Evolutionary conservation across 495 filamentous ascomycete species (phyloP), one percentile per base, ranked within the genome.

Genomic region (Patellaria atrata): DNA sequence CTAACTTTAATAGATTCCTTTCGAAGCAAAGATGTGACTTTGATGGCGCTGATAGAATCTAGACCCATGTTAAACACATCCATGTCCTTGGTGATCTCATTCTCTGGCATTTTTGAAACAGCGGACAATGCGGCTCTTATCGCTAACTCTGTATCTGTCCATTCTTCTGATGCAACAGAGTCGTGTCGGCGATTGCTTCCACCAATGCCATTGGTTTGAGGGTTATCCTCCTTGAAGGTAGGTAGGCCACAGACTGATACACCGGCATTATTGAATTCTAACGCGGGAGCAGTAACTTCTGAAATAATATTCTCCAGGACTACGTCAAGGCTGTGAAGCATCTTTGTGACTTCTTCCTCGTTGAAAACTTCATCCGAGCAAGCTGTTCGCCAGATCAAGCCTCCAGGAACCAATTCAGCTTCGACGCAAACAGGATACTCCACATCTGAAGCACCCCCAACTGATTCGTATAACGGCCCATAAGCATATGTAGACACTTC

Each of bases 31-130:
- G 73, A 64, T 15, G 73, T 69, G 11, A 77, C 64, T 30, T 77
- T 75, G 53, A 94, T 85, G 7, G 83, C 80, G 34, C 77, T 81
- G 48, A 96, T 82, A 2, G 86, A 94, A 50, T 96, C 86, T 22
- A 94, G 63, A 5, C 87, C 86, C 5, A 96, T 64, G 44, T 81
- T 74, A 50, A 87, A 91, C 15, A 94, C 79, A 15, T 68, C 82
- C 24, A 74, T 63, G n/a, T 59, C 55, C 19, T 65, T 64, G 5
- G 60, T 52, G 22, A 94, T 85, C 8, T 66, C 57, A 2, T 65
- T 47, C n/a, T 63, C 56, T 0, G 76, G 53, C 0, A 82, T 52
- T 8, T 65, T 68, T 0, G 81, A 75, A 3, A 84, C 59, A 19
- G 71, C 55, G 0, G 76, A 63, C 11, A 94, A 63, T 1, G 75